Percentiles rank a stretch among this genome's conserved stretches.
Evolutionary conservation across 1,284 basidiomycete species (phyloP).

Genomic region (Marasmius sp.): DNA sequence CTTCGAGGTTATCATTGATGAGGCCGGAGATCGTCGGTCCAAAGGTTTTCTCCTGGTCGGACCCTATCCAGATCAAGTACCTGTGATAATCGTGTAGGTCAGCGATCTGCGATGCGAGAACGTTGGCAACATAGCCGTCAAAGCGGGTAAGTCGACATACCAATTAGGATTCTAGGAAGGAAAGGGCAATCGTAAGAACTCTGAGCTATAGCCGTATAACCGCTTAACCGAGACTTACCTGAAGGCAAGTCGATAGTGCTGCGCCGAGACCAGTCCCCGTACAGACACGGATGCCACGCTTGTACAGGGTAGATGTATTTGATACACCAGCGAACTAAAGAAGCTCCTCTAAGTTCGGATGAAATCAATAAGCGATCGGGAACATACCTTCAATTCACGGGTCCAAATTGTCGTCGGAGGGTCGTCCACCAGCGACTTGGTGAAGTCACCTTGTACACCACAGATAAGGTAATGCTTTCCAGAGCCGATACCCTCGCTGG

Average conservation of each 20-base stretch:
- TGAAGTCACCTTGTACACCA: constrained; percentile 81
- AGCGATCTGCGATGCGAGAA: not conserved
- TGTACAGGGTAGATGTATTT: constrained; percentile 75
- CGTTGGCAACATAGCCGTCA: not conserved
- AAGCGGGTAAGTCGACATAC: not conserved
- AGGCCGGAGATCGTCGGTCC: constrained; percentile 71
- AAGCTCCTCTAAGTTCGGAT: constrained; percentile 3
- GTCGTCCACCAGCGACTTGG: constrained; percentile 63
- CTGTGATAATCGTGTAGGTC: constrained; percentile 12
- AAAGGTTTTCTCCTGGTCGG: constrained; percentile 77
- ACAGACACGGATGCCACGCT: constrained; percentile 73
- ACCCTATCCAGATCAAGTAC: constrained; percentile 40
- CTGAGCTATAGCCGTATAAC: not conserved
- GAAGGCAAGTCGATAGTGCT: constrained; percentile 72
- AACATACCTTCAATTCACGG: constrained; percentile 63
- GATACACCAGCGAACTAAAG: constrained; percentile 69
- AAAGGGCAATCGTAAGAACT: not conserved
- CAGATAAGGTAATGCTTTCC: constrained; percentile 77
- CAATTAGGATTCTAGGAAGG: not conserved
- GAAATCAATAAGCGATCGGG: not conserved
- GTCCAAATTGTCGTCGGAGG: constrained; percentile 72
- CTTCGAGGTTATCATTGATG: constrained; percentile 66
- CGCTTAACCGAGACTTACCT: constrained; percentile 46
- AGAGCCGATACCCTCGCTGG: constrained; percentile 64
- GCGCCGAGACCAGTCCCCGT: constrained; percentile 79